Evolutionary conservation across 148 eudicot genomes (phyloP), one percentile per base, ranked within the genome.

Genomic region (Hydrangea macrophylla): DNA sequence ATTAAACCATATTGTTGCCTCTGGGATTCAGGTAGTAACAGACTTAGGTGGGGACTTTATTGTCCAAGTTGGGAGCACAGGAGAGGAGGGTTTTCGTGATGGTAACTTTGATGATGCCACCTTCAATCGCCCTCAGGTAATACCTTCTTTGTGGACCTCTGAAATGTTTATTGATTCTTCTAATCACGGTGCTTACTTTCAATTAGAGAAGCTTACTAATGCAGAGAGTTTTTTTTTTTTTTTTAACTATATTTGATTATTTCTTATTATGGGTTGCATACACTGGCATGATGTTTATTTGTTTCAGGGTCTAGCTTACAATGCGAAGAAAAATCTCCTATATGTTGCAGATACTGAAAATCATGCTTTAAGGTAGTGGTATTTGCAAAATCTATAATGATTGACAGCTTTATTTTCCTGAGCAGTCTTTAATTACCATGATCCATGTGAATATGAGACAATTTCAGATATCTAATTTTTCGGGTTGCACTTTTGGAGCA

Each of bases 291-390:
- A 33, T 50, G 70, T 70, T 53, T 44, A 1, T 55, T 15, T 65
- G 28, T 12, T 67, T 42, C 61, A 93, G 98, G 98, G 98, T 70
- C 86, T 93, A 73, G 90, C 95, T 72, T 93, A 93, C 72, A 82
- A 93, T 73, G 70, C 89, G 9, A 93, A 85, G 89, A 86, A 83
- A 81, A 93, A 93, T 70, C 87, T 88, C 69, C 85, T 93, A 42
- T 93, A 90, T 73, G 95, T 93, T 57, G 96, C 98, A 55, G 98
- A 93, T 78, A 93, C 98, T 28, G 98, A 93, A 82, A 93, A 93
- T 70, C 98, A 93, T 82, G 98, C 98, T 71, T 75, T 93, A 67
- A 90, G 98, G 98, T 90, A 75, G 35, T 55, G 56, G 57, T 58
- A 7, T 53, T 37, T 54, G 9, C 6, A 30, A 11, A 23, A 22